These are phyloP conservation scores for Mycosphaerella arachidis DNA, from an alignment of 2,329 filamentous ascomycete genomes.

Conservation along the genomic window DNA sequence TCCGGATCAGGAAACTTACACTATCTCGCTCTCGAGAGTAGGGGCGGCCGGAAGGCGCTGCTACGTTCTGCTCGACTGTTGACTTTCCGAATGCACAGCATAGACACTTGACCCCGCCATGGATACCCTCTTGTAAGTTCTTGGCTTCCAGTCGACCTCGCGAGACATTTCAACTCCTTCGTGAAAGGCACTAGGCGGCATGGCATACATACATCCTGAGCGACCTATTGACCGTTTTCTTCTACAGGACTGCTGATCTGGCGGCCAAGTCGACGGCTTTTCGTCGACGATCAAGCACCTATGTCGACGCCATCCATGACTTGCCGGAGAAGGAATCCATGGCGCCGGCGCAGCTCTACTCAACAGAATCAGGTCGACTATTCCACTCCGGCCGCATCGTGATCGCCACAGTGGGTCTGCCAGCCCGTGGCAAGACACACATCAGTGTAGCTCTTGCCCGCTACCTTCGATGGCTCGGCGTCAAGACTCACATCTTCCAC, in stretches of 20 bases:
- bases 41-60: neutral
- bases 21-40: neutral
- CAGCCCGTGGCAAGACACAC: slow-evolving; percentile 95
- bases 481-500: slow-evolving; percentile 97
- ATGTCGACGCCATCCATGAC: slow-evolving; percentile 96
- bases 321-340: slow-evolving; percentile 75
- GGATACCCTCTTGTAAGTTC: slow-evolving; percentile 23
- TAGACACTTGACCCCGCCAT: slow-evolving; percentile 6
- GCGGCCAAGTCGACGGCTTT: slow-evolving; percentile 87
- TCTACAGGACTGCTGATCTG: slow-evolving; percentile 68
- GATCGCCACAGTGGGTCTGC: slow-evolving; percentile 93
- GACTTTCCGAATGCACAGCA: neutral
- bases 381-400: slow-evolving; percentile 97
- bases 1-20: slow-evolving; percentile 2
- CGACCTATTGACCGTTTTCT: slow-evolving; percentile 3
- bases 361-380: slow-evolving; percentile 91
- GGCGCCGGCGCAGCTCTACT: slow-evolving; percentile 95
- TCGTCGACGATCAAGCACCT: slow-evolving; percentile 88
- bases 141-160: neutral
- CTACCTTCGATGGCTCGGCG: slow-evolving; percentile 93
- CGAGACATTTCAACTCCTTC: neutral
- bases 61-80: neutral
- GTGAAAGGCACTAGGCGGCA: neutral
- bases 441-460: slow-evolving; percentile 93
- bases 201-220: neutral